A percentile compares a stretch with the other conserved stretches of the same genome.
These are phyloP conservation scores for Tuber indicum DNA, from an alignment of 495 filamentous ascomycete species.

Conservation along the genomic window DNA sequence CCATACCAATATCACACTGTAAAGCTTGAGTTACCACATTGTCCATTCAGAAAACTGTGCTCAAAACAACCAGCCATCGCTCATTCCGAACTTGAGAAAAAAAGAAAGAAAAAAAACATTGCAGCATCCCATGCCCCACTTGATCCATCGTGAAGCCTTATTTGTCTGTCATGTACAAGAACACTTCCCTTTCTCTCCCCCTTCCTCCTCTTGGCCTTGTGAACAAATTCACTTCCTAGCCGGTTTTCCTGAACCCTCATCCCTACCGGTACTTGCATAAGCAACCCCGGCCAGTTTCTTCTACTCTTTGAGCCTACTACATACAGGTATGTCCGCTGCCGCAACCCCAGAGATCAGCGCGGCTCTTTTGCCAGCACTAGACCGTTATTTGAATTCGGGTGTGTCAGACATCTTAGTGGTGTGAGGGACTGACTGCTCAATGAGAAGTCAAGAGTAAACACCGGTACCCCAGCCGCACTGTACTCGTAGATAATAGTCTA, in stretches of 20 bases:
- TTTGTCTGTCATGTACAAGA: not conserved
- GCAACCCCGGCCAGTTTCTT: constrained; percentile 27
- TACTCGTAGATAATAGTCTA: constrained; percentile 14
- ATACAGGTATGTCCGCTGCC: constrained; percentile 27
- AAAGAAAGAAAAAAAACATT: constrained; percentile 3
- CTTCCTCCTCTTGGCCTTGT: constrained; percentile 7
- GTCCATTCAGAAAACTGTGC: not conserved
- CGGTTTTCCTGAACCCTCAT: constrained; percentile 27
- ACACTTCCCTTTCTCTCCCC: constrained; percentile 2
- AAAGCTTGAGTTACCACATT: constrained; percentile 2
- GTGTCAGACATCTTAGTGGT: constrained; percentile 31
- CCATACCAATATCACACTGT: not conserved
- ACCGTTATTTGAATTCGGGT: constrained; percentile 20
- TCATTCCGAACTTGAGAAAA: constrained; percentile 9
- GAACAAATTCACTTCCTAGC: not conserved
- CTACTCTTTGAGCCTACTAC: constrained; percentile 38
- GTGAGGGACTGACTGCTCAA: constrained; percentile 10
- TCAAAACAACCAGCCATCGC: not conserved
- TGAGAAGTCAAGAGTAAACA: constrained; percentile 26
- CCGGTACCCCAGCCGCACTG: constrained; percentile 23
- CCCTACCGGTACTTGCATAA: constrained; percentile 27
- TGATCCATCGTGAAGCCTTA: constrained; percentile 6
- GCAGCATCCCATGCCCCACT: constrained; percentile 6
- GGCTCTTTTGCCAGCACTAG: constrained; percentile 36
- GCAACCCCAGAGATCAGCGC: constrained; percentile 20